These are phyloP conservation scores for Moesziomyces sp. DNA, from an alignment of 1,284 basidiomycete species.

Conservation along the genomic window DNA sequence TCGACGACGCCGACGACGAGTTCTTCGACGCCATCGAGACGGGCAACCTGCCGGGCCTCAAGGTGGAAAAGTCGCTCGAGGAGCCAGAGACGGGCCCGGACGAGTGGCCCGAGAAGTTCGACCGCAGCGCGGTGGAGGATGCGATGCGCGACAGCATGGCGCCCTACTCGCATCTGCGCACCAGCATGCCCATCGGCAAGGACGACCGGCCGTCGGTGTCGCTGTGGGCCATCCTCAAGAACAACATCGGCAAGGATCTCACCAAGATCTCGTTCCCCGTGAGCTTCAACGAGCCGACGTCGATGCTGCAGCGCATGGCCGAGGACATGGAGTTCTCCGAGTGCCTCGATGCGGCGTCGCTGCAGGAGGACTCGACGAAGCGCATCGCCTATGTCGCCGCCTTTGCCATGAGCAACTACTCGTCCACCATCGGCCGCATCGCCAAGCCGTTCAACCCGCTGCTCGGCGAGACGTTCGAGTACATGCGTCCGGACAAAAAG, in stretches of 20 bases:
- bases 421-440: constrained; percentile 79
- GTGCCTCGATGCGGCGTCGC: constrained; percentile 79
- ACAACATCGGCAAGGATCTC: constrained; percentile 94
- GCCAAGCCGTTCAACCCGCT: constrained; percentile 68
- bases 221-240: constrained; percentile 94
- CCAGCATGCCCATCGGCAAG: constrained; percentile 75
- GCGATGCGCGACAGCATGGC: constrained; percentile 23
- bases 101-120: constrained; percentile 44
- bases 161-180: constrained; percentile 77
- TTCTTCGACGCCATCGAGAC: constrained; percentile 97
- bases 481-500: constrained; percentile 79
- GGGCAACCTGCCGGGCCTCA: constrained; percentile 67
- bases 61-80: constrained; percentile 52
- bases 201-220: constrained; percentile 90
- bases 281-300: constrained; percentile 81
- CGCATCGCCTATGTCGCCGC: constrained; percentile 93
- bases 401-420: constrained; percentile 98
- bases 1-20: constrained; percentile 90
- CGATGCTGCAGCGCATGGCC: constrained; percentile 82
- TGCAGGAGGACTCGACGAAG: constrained; percentile 80
- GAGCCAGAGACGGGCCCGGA: constrained; percentile 20
- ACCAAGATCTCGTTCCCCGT: constrained; percentile 97
- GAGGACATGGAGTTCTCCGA: constrained; percentile 68
- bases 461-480: constrained; percentile 90
- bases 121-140: constrained; percentile 48